A percentile compares a stretch with the other conserved stretches of the same genome.
These are phyloP conservation scores for Serendipita sp. DNA, from an alignment of 1,284 basidiomycete species.

Conservation along the genomic window DNA sequence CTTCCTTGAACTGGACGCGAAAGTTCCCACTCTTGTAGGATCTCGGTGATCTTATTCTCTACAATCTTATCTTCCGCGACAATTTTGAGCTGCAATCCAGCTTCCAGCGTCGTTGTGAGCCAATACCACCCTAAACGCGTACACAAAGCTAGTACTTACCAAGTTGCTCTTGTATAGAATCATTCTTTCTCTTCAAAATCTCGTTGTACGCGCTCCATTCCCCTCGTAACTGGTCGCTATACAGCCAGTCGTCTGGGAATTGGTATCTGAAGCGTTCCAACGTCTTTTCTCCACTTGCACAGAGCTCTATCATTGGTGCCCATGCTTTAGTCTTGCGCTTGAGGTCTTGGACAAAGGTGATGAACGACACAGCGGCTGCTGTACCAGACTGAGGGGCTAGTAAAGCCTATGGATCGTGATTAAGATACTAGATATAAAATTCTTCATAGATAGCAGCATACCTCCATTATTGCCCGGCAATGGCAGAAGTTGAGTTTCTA, in stretches of 20 bases:
- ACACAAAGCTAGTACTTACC: constrained; percentile 31
- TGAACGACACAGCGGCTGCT: constrained; percentile 94
- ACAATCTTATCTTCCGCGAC: constrained; percentile 98
- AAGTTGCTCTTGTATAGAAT: constrained; percentile 94
- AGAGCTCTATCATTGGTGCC: constrained; percentile 94
- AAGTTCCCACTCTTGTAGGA: constrained; percentile 88
- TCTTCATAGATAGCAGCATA: neutral
- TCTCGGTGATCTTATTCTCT: constrained; percentile 82
- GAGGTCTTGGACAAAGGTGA: constrained; percentile 97
- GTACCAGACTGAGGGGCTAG: constrained; percentile 28
- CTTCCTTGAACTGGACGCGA: constrained; percentile 91
- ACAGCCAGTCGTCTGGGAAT: constrained; percentile 95
- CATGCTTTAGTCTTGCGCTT: constrained; percentile 94
- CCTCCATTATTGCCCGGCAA: constrained; percentile 3
- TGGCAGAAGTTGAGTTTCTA: neutral
- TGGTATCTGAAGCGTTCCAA: constrained; percentile 93
- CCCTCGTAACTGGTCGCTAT: constrained; percentile 91
- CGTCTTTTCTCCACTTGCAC: constrained; percentile 89
- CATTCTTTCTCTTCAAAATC: constrained; percentile 94
- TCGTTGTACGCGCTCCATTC: constrained; percentile 99
- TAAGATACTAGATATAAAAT: neutral
- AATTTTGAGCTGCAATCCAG: constrained; percentile 93
- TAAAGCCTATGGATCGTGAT: neutral
- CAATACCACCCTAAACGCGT: neutral
- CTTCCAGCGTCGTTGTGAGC: constrained; percentile 27